Evolutionary conservation across 805 yeast species (phyloP).

Genomic region (Wickerhamomyces ciferrii): DNA sequence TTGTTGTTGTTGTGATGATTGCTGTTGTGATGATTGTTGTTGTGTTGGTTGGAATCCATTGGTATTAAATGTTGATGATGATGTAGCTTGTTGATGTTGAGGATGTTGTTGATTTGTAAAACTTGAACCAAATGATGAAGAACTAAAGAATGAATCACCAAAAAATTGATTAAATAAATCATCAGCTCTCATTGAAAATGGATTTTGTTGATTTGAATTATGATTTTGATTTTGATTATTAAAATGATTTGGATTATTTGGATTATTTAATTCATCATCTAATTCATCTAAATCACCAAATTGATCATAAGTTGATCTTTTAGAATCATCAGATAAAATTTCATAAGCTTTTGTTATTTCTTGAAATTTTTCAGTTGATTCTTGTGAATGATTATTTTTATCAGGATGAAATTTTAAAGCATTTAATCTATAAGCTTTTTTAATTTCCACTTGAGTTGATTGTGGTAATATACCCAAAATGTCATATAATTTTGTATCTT

Average conservation of each 20-base stretch:
- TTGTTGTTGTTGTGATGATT: slow-evolving; percentile 32
- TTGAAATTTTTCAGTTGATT: slow-evolving; percentile 50
- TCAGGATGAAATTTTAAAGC: slow-evolving; percentile 64
- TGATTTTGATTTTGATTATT: too few relatives aligned
- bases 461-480: background rate
- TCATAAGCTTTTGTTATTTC: slow-evolving; percentile 66
- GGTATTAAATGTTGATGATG: background rate
- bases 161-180: slow-evolving; percentile 20
- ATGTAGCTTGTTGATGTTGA: background rate
- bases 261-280: slow-evolving; percentile 24
- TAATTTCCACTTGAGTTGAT: slow-evolving; percentile 28
- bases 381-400: slow-evolving; percentile 45
- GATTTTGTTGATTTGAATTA: too few relatives aligned
- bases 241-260: too few relatives aligned
- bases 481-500: slow-evolving; percentile 62
- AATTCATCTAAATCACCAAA: slow-evolving; percentile 41
- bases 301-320: slow-evolving; percentile 45
- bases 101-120: background rate
- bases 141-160: slow-evolving; percentile 8
- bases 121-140: background rate
- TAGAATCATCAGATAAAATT: slow-evolving; percentile 41
- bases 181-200: slow-evolving; percentile 10
- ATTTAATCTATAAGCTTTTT: slow-evolving; percentile 43
- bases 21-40: slow-evolving; percentile 30
- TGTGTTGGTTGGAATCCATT: background rate